phyloP scores from a whole-genome alignment of 495 filamentous ascomycete genomes.

The Podospora fimiseda region DNA sequence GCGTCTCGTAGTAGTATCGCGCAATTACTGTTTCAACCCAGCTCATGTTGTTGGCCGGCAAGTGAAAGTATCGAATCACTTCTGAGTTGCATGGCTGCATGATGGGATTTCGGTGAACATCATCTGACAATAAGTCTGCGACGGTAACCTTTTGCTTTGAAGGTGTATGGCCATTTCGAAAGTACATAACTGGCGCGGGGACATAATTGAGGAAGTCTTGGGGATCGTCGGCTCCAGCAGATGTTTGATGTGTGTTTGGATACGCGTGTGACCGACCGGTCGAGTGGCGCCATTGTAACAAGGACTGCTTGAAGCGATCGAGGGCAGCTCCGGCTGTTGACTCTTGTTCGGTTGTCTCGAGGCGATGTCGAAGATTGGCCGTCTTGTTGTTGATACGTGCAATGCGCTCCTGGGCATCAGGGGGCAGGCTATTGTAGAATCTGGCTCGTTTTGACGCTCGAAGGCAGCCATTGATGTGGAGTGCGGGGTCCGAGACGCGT shows the following conservation, averaged over 20 bases:
- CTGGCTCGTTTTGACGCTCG: conserved; percentile 7
- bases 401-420: conserved; percentile 20
- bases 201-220: conserved; percentile 17
- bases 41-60: conserved; percentile 34
- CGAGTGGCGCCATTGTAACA: conserved; percentile 13
- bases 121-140: conserved; percentile 18
- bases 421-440: conserved; percentile 19
- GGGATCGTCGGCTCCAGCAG: too few relatives aligned
- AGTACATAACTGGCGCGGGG: conserved; percentile 22
- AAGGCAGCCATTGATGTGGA: conserved; percentile 26
- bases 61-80: conserved; percentile 29
- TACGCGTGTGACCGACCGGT: conserved; percentile 5
- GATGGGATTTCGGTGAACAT: conserved; percentile 20
- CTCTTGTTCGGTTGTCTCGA: conserved; percentile 17
- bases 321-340: conserved; percentile 14
- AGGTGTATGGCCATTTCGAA: conserved; percentile 19
- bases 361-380: conserved; percentile 12
- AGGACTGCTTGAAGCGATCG: conserved; percentile 15
- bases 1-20: conserved; percentile 25
- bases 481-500: conserved; percentile 19
- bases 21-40: conserved; percentile 27
- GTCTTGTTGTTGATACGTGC: conserved; percentile 11
- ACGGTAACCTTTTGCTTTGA: conserved; percentile 24
- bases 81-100: conserved; percentile 18
- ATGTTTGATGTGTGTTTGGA: background rate